Evolutionary conservation across 2,329 filamentous ascomycete species (phyloP).

Genomic region (Clarireedia monteithiana): DNA sequence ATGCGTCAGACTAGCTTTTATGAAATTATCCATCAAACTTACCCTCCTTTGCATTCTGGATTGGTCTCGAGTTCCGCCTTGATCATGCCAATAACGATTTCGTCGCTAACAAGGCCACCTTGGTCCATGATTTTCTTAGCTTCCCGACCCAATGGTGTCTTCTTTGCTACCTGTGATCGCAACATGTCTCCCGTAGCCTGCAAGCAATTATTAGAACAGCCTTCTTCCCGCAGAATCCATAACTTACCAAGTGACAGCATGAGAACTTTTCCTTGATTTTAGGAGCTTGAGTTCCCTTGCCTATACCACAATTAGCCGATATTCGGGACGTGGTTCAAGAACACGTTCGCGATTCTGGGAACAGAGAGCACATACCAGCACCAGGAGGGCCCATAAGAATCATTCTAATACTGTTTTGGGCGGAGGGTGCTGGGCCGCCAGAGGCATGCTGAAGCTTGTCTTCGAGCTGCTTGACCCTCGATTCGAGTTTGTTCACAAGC

Average conservation of each 20-base stretch:
- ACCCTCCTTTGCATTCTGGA: slow-evolving; percentile 95
- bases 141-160: slow-evolving; percentile 87
- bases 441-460: slow-evolving; percentile 50
- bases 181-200: slow-evolving; percentile 99
- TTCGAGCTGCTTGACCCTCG: slow-evolving; percentile 81
- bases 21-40: slow-evolving; percentile 31
- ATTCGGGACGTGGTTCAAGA: not conserved
- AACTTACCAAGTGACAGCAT: slow-evolving; percentile 89
- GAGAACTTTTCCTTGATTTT: slow-evolving; percentile 98
- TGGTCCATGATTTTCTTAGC: slow-evolving; percentile 99
- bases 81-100: slow-evolving; percentile 99
- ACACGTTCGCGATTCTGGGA: not conserved
- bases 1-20: slow-evolving; percentile 9
- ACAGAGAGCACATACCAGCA: slow-evolving; percentile 61
- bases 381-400: slow-evolving; percentile 96
- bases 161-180: slow-evolving; percentile 94
- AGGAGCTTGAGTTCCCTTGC: slow-evolving; percentile 97
- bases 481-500: slow-evolving; percentile 76
- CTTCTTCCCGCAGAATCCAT: not conserved
- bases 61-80: slow-evolving; percentile 93
- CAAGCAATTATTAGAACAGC: slow-evolving; percentile 7
- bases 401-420: slow-evolving; percentile 75
- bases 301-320: slow-evolving; percentile 40
- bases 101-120: slow-evolving; percentile 93
- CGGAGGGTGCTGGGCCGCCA: slow-evolving; percentile 43